Percentiles rank a stretch among this genome's conserved stretches.
These are phyloP conservation scores for Ormosia emarginata DNA, from an alignment of 306 rosid species.

Conservation along the genomic window DNA sequence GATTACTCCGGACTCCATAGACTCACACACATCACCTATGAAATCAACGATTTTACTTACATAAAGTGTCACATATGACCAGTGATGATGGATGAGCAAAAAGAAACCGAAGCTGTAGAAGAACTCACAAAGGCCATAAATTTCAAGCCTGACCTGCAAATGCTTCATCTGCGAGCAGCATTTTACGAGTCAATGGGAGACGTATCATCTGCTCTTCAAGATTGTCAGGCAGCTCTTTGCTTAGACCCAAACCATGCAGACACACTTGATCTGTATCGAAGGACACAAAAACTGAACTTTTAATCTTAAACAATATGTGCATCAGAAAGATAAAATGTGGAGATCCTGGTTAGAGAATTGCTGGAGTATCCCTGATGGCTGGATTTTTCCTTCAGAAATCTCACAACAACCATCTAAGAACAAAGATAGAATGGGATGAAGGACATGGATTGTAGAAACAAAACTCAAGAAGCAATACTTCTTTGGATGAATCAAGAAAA, in stretches of 20 bases:
- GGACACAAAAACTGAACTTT: slow-evolving; percentile 36
- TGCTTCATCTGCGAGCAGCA: slow-evolving; percentile 88
- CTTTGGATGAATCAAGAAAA: slow-evolving; percentile 8
- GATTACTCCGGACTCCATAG: not conserved
- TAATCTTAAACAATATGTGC: not conserved
- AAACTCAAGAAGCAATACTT: not conserved
- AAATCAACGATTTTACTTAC: slow-evolving; percentile 26
- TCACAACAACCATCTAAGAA: not conserved
- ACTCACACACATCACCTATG: not conserved
- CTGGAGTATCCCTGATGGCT: not conserved
- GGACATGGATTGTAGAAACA: slow-evolving; percentile 15
- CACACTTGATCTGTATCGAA: slow-evolving; percentile 59
- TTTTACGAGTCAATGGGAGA: slow-evolving; percentile 72
- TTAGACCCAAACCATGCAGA: slow-evolving; percentile 70
- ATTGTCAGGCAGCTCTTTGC: slow-evolving; percentile 80
- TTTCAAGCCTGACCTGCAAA: slow-evolving; percentile 78
- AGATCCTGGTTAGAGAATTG: slow-evolving; percentile 1
- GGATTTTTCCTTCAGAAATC: not conserved
- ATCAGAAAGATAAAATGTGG: not conserved
- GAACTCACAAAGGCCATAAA: slow-evolving; percentile 71
- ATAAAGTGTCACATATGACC: slow-evolving; percentile 19
- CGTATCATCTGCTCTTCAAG: slow-evolving; percentile 47
- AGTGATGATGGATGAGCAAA: slow-evolving; percentile 93
- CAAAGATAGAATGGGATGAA: not conserved
- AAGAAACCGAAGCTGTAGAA: slow-evolving; percentile 70